A percentile compares a stretch with the other conserved stretches of the same genome.
Conservation (phyloP, 2,329 filamentous ascomycete genomes). For the Penicillium janthinellum region DNA sequence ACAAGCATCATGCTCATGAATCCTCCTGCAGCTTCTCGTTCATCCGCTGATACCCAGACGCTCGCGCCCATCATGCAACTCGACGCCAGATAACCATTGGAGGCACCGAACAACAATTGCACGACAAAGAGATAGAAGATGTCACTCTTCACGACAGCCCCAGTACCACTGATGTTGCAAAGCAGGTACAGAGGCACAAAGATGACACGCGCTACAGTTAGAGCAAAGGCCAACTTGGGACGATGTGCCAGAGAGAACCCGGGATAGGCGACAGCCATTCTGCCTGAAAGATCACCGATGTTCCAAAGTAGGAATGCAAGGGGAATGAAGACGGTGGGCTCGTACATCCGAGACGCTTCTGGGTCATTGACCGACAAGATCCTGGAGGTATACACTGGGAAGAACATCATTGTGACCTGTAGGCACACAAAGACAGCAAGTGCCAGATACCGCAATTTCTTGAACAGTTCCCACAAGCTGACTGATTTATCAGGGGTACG, state of each 20-base stretch:
- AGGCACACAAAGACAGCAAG: slow-evolving; percentile 81
- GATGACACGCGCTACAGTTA: slow-evolving; percentile 64
- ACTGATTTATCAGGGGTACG: slow-evolving; percentile 48
- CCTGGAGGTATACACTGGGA: slow-evolving; percentile 84
- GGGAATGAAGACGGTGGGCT: slow-evolving; percentile 79
- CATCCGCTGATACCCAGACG: slow-evolving; percentile 77
- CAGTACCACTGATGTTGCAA: slow-evolving; percentile 81
- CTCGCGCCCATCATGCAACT: slow-evolving; percentile 89
- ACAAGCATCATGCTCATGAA: slow-evolving; percentile 96
- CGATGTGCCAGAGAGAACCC: slow-evolving; percentile 59
- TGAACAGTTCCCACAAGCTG: slow-evolving; percentile 67
- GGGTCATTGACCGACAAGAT: slow-evolving; percentile 54
- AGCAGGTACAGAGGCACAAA: slow-evolving; percentile 86
- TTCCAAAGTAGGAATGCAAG: slow-evolving; percentile 95
- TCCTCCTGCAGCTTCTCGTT: slow-evolving; percentile 84
- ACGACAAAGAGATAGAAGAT: slow-evolving; percentile 84
- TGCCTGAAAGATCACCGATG: slow-evolving; percentile 76
- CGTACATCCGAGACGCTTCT: slow-evolving; percentile 58
- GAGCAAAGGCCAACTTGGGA: slow-evolving; percentile 67
- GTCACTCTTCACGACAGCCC: slow-evolving; percentile 75
- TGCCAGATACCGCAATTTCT: slow-evolving; percentile 77
- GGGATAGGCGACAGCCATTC: slow-evolving; percentile 66
- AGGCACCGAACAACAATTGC: slow-evolving; percentile 79
- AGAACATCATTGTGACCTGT: slow-evolving; percentile 88
- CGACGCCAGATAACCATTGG: slow-evolving; percentile 84